Base-by-base conservation (phyloP, 352 stramenopile genomes). In the Phytophthora hibernalis region DNA sequence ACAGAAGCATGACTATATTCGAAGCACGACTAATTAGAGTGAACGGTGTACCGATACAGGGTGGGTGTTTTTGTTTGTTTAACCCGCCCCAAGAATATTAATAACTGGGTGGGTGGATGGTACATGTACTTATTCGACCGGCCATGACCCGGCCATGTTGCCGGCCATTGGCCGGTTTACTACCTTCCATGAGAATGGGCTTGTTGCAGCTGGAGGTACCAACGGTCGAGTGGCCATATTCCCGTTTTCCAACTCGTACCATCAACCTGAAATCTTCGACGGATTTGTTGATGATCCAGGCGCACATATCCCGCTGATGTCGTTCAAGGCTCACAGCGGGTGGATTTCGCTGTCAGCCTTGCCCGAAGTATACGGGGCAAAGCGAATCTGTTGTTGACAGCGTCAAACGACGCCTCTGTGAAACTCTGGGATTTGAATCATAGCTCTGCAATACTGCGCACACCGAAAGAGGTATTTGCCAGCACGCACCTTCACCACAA, bases 401-500 rank as follows among this genome's bases (percentile, higher is more conserved):
- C 77, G 6, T 77, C 77, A 8, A 89, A 89, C 22, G 80, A 89
- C 50, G 60, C 56, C 1, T 59, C 81, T 1, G 43, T 89, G 16
- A 87, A 84, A 57, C 53, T 89, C 1, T 89, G 80, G 80, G 76
- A 87, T 38, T 65, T 89, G 12, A 83, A 89, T 44, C 68, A 76
- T 12, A 77, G 53, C 22, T 74, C 68, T 9, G 22, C 51, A 2
- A 49, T 61, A 22, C 37, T 69, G 35, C 51, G 43, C 5, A 69
- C 51, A 0, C 64, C 77, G 2, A 78, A 80, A 38, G 71, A 79
- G 30, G 10, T 80, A 15, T 58, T 80, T 42, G 43, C 28, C 5
- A 70, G 51, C 43, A 67, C 69, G 21, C 60, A 59, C n/a, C 59
- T 82, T 22, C 80, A 89, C 37, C 42, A 44, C 1, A 79, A 71